Evolutionary conservation across 1,139 yeast species (phyloP).

Genomic region (Geotrichum aggregatum): DNA sequence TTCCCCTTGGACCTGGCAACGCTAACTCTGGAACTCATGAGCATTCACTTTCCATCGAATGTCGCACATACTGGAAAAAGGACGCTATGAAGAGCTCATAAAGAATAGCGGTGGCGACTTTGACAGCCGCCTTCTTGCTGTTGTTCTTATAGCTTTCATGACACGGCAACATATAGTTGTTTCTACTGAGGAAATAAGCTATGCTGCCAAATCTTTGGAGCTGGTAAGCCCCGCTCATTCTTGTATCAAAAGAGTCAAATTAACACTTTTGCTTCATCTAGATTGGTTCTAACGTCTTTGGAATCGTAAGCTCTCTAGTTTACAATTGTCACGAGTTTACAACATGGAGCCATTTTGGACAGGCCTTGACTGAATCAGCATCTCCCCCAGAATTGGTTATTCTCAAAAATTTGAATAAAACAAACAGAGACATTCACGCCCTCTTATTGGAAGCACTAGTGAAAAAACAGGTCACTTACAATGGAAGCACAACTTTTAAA

Average conservation of each 20-base stretch:
- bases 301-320: background rate
- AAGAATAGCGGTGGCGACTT: slow-evolving; percentile 6
- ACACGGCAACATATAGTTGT: slow-evolving; percentile 33
- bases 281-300: slow-evolving; percentile 16
- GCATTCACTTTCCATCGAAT: background rate
- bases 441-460: slow-evolving; percentile 28
- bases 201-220: slow-evolving; percentile 25
- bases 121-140: slow-evolving; percentile 1
- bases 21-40: background rate
- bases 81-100: slow-evolving; percentile 13
- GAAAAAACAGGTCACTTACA: slow-evolving; percentile 3
- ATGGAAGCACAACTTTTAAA: slow-evolving; percentile 2
- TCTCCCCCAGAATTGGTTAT: slow-evolving; percentile 25
- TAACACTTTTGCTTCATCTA: background rate
- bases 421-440: slow-evolving; percentile 31
- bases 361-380: background rate
- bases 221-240: slow-evolving; percentile 14
- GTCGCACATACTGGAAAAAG: background rate
- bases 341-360: slow-evolving; percentile 13
- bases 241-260: too few relatives aligned
- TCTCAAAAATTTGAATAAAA: slow-evolving; percentile 29
- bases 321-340: slow-evolving; percentile 16
- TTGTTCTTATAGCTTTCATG: slow-evolving; percentile 25
- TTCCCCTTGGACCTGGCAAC: background rate
- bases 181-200: slow-evolving; percentile 23